Percentiles rank a stretch among this genome's conserved stretches.
Conservation (phyloP, 164 flowering plant genomes). For the Aristolochia californica region DNA sequence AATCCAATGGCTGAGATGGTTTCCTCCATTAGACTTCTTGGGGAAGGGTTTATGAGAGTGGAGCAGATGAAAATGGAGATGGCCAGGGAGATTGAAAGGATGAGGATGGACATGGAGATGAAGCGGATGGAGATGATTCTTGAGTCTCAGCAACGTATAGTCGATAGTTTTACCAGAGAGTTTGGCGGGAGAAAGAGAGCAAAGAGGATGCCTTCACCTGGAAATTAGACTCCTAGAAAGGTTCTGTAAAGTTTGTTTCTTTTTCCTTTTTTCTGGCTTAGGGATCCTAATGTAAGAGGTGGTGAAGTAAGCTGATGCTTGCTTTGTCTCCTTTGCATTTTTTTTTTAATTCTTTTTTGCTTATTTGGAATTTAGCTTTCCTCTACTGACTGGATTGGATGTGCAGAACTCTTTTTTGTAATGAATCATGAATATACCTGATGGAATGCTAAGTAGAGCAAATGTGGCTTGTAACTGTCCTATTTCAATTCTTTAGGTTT, state of each 20-base stretch:
- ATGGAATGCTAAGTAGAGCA: too few relatives aligned
- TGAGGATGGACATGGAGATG: constrained; percentile 71
- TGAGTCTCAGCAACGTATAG: constrained; percentile 50
- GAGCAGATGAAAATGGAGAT: constrained; percentile 76
- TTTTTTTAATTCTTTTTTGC: background rate
- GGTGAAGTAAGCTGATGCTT: too few relatives aligned
- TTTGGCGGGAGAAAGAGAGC: constrained; percentile 27
- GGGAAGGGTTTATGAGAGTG: constrained; percentile 55
- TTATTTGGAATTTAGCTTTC: background rate
- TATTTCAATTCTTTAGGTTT: too few relatives aligned
- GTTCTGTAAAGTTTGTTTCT: background rate
- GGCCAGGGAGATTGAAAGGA: constrained; percentile 53
- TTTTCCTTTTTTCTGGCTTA: background rate
- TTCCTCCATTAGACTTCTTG: constrained; percentile 36
- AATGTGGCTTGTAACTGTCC: too few relatives aligned
- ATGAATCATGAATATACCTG: too few relatives aligned
- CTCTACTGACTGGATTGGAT: background rate
- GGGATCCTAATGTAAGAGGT: background rate
- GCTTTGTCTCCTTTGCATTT: background rate
- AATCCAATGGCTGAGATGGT: constrained; percentile 40
- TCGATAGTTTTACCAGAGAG: constrained; percentile 45
- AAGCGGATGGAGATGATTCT: constrained; percentile 57
- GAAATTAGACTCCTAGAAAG: background rate
- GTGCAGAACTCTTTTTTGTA: too few relatives aligned
- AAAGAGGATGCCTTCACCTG: constrained; percentile 12